Conservation (phyloP, 1,284 basidiomycete species). For the Rhizoctonia solani region DNA sequence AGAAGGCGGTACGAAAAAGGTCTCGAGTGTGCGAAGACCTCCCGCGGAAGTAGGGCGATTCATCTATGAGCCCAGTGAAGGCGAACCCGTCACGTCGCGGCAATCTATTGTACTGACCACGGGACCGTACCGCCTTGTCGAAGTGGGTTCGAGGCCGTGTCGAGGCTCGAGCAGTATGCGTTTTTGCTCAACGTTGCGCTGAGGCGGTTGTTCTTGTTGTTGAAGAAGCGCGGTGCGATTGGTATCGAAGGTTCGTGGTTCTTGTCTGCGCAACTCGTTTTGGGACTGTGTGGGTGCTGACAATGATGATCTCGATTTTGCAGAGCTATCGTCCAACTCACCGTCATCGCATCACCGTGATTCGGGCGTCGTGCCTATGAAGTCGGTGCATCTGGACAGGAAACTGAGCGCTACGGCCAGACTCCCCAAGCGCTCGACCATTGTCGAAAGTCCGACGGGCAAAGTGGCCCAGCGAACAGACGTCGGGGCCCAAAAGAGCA, state of each 20-base stretch:
- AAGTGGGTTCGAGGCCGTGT: conserved; percentile 86
- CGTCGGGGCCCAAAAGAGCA: conserved; percentile 47
- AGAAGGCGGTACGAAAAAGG: conserved; percentile 57
- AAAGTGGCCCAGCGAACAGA: conserved; percentile 73
- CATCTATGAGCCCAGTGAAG: conserved; percentile 69
- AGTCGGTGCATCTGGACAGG: conserved; percentile 89
- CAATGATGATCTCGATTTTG: background rate
- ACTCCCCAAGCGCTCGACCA: conserved; percentile 90
- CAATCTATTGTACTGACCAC: conserved; percentile 78
- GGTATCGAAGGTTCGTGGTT: conserved; percentile 52
- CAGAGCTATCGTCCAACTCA: conserved; percentile 9
- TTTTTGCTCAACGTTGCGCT: conserved; percentile 96
- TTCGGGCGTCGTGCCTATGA: conserved; percentile 91
- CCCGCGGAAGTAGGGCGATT: conserved; percentile 80
- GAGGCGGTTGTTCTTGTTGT: conserved; percentile 84
- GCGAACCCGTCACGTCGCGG: conserved; percentile 29
- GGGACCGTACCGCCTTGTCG: conserved; percentile 62
- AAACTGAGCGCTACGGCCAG: conserved; percentile 92
- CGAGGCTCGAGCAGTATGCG: conserved; percentile 95
- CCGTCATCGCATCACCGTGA: conserved; percentile 73
- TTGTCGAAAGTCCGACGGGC: conserved; percentile 95
- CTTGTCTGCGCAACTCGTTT: too few relatives aligned
- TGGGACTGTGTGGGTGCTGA: background rate
- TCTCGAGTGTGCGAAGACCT: conserved; percentile 65
- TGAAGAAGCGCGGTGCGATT: conserved; percentile 91